Evolutionary conservation across 805 yeast species (phyloP), one percentile per base, ranked within the genome.

Genomic region (Saccharomycopsis olivae): DNA sequence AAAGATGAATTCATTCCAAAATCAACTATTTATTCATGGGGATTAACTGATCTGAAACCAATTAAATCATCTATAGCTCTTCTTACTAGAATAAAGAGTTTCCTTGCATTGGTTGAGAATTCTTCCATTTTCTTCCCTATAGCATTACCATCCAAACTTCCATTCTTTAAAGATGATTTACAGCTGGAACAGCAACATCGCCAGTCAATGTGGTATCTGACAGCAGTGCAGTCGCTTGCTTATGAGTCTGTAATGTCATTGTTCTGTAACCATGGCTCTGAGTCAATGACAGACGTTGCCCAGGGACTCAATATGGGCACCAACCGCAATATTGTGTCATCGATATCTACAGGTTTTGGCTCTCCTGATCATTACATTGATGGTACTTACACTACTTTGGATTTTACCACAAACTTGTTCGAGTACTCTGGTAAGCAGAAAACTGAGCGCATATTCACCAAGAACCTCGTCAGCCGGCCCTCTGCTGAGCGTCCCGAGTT

Each of bases 1-100:
- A 64, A 72, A 40, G 96, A 88, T 53, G 94, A 84, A 50, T 62
- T 78, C 13, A 17, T 27, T 5, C 68, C 78, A 1, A 75, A 74
- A 50, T 53, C 57, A 2, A 50, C 64, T 2, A 46, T 68, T 1
- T 62, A 68, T 30, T 61, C 69, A 2, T 75, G 78, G 75, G 72
- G 68, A 0, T 49, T 66, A 17, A 59, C 55, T 40, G 52, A 56
- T 34, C 51, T 53, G 10, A 9, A 14, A 13, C 30, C 24, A 15
- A 21, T 16, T 27, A 45, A 42, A 33, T 41, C 43, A 48, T 1
- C 38, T 44, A 16, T 42, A 36, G 48, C 45, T 21, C 50, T 41
- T 19, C 34, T 63, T 38, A 66, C 71, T 30, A 60, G 76, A 41
- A 71, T 69, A 40, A 65, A 57, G 51, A 62, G 69, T 23, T 62